Evolutionary conservation across 2,329 filamentous ascomycete species (phyloP).

Genomic region (Botryotinia globosa): DNA sequence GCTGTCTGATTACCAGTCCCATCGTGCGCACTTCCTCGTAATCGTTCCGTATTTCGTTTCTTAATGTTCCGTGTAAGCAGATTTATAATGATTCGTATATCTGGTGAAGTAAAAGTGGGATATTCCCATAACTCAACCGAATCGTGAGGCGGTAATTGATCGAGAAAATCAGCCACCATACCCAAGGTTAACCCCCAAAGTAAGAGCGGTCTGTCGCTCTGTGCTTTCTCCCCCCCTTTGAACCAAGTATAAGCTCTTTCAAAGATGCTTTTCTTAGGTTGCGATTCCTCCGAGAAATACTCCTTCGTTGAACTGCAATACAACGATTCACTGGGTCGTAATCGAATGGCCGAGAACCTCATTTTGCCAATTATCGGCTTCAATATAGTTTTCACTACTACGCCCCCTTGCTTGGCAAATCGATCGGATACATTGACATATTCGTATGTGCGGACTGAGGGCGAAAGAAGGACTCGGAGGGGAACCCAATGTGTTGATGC

Average conservation of each 20-base stretch:
- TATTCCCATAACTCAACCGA: slow-evolving; percentile 64
- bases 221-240: slow-evolving; percentile 37
- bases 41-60: slow-evolving; percentile 44
- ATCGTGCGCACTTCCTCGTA: slow-evolving; percentile 32
- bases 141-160: slow-evolving; percentile 61
- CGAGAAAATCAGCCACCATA: slow-evolving; percentile 64
- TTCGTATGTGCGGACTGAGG: slow-evolving; percentile 58
- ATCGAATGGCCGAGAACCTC: slow-evolving; percentile 63
- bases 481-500: slow-evolving; percentile 69
- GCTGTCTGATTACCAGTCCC: slow-evolving; percentile 33
- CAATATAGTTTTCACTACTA: slow-evolving; percentile 52
- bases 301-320: slow-evolving; percentile 54
- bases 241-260: slow-evolving; percentile 32
- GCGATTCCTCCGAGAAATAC: slow-evolving; percentile 41
- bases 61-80: slow-evolving; percentile 58
- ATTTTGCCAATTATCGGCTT: slow-evolving; percentile 60
- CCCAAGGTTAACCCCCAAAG: slow-evolving; percentile 69
- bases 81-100: slow-evolving; percentile 58
- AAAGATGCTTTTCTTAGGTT: slow-evolving; percentile 14
- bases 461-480: slow-evolving; percentile 57
- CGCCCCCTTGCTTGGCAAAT: slow-evolving; percentile 54
- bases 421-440: slow-evolving; percentile 63
- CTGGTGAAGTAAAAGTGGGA: slow-evolving; percentile 63
- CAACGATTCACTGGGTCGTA: slow-evolving; percentile 60
- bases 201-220: slow-evolving; percentile 48